Percentiles rank a stretch among this genome's conserved stretches.
Conservation (phyloP, 2,329 filamentous ascomycete species). For the Penicillium rolfsii region DNA sequence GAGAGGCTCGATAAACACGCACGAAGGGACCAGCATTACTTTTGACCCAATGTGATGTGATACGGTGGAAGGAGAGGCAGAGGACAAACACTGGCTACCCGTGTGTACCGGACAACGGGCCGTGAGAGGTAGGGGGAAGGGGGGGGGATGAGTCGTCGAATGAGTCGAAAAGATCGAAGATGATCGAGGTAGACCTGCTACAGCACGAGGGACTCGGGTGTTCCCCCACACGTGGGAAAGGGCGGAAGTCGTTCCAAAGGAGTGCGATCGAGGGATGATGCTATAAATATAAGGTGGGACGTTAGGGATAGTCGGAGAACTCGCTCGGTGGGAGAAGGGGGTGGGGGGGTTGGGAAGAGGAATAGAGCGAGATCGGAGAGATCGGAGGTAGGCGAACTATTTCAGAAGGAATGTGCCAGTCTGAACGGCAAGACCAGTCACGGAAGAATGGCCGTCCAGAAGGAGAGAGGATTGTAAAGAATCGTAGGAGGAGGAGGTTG, state of each 20-base stretch:
- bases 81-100: conserved; percentile 12
- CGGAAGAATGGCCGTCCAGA: not conserved
- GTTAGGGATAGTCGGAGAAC: conserved; percentile 12
- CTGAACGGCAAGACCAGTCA: conserved; percentile 13
- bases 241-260: conserved; percentile 21
- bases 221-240: conserved; percentile 25
- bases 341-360: not conserved
- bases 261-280: conserved; percentile 18
- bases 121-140: conserved; percentile 15
- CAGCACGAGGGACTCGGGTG: conserved; percentile 32
- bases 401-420: conserved; percentile 19
- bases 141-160: conserved; percentile 4
- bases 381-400: conserved; percentile 17
- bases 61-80: conserved; percentile 24
- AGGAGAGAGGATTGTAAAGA: conserved; percentile 12
- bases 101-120: conserved; percentile 38
- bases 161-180: conserved; percentile 1
- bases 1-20: conserved; percentile 29
- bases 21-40: conserved; percentile 42
- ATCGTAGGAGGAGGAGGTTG: conserved; percentile 13
- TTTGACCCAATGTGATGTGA: conserved; percentile 22
- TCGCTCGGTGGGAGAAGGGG: conserved; percentile 9
- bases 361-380: conserved; percentile 8
- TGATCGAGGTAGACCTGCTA: conserved; percentile 37
- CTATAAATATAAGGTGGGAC: conserved; percentile 22